phyloP scores from a whole-genome alignment of 257 asterid genomes.

The Rhazya stricta region DNA sequence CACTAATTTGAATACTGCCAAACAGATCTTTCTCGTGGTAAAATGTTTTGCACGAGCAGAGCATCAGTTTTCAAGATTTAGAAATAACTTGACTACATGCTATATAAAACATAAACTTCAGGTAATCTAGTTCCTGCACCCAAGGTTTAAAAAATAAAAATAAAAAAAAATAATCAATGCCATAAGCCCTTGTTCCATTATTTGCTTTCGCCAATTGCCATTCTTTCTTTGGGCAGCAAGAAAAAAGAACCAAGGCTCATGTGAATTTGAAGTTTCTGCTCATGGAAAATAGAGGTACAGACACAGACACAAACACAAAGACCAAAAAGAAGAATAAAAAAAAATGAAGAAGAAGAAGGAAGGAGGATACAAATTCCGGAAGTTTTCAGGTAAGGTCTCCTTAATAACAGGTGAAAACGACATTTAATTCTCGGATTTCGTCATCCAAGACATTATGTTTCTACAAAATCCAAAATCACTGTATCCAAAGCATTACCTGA shows the following conservation, averaged over 20 bases:
- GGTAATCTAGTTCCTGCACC: background rate
- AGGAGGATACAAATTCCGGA: background rate
- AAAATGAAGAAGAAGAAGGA: no score
- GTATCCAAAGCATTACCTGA: constrained; percentile 48
- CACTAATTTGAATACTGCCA: background rate
- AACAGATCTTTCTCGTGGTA: background rate
- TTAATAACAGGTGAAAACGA: background rate
- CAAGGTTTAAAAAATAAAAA: background rate
- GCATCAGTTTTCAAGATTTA: background rate
- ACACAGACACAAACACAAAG: background rate
- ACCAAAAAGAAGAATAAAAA: no score
- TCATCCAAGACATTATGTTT: background rate
- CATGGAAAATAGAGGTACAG: background rate
- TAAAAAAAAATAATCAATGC: background rate
- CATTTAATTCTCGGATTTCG: background rate
- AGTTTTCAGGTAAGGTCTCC: background rate
- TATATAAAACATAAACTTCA: background rate
- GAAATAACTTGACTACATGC: background rate
- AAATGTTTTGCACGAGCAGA: background rate
- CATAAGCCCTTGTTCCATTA: background rate
- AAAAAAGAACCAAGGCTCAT: background rate
- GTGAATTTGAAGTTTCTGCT: background rate
- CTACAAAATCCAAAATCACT: background rate
- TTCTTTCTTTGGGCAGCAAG: background rate
- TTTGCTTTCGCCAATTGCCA: background rate